Conservation (phyloP, 2,329 filamentous ascomycete species). For the Colletotrichum incanum region DNA sequence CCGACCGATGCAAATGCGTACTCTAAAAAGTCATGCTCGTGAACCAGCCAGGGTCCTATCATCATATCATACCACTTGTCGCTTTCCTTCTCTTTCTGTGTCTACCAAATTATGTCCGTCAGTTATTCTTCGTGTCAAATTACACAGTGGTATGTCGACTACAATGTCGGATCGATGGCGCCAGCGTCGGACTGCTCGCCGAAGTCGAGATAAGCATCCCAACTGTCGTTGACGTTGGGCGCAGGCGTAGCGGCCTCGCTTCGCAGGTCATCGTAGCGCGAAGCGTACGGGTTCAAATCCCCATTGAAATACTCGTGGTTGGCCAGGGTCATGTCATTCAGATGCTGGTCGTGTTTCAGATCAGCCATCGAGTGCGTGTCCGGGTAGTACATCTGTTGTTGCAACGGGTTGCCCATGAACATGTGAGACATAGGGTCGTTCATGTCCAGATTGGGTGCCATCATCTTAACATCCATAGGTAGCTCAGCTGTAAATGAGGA, state of each 20-base stretch:
- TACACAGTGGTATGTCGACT: conserved; percentile 11
- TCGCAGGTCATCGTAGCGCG: not conserved
- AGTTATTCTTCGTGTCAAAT: not conserved
- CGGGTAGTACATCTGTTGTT: conserved; percentile 31
- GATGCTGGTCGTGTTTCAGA: conserved; percentile 21
- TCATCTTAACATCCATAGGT: conserved; percentile 60
- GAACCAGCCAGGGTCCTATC: conserved; percentile 33
- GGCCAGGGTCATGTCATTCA: conserved; percentile 15
- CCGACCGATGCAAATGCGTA: conserved; percentile 41
- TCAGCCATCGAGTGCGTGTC: conserved; percentile 24
- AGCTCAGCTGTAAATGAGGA: conserved; percentile 61
- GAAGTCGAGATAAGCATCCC: conserved; percentile 34
- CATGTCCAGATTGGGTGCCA: conserved; percentile 54
- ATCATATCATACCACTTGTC: conserved; percentile 19
- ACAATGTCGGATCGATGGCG: conserved; percentile 28
- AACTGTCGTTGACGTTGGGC: conserved; percentile 14
- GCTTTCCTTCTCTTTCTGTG: conserved; percentile 36
- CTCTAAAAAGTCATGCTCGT: conserved; percentile 44
- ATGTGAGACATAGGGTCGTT: conserved; percentile 45
- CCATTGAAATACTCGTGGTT: conserved; percentile 34
- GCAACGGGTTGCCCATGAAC: conserved; percentile 36
- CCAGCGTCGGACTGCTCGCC: conserved; percentile 44
- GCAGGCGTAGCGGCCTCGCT: conserved; percentile 25
- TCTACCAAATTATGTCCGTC: conserved; percentile 49
- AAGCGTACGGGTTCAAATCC: conserved; percentile 35